phyloP scores from a whole-genome alignment of 2,329 filamentous ascomycete genomes.

The Ophiocordyceps robertsii region DNA sequence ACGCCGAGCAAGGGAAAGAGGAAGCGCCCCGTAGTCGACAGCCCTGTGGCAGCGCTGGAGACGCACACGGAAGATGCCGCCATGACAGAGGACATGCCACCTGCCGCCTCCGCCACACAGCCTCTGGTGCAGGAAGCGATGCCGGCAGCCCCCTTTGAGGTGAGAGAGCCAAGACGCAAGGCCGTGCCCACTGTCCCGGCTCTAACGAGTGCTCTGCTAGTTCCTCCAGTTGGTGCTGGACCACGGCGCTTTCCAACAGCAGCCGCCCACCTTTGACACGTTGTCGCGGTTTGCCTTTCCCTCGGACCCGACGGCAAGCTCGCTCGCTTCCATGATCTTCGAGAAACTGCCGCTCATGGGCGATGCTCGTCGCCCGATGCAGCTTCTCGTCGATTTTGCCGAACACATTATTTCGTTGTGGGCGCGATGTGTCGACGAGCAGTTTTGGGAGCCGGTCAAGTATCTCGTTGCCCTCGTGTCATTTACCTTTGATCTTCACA shows the following conservation, averaged over 20 bases:
- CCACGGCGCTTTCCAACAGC: slow-evolving; percentile 39
- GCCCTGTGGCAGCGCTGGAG: slow-evolving; percentile 50
- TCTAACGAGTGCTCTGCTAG: slow-evolving; percentile 15
- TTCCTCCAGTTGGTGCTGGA: slow-evolving; percentile 52
- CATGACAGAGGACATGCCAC: slow-evolving; percentile 16
- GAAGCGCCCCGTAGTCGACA: slow-evolving; percentile 52
- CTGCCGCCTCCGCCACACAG: slow-evolving; percentile 6
- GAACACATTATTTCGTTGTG: slow-evolving; percentile 53
- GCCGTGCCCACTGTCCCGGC: not conserved
- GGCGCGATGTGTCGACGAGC: slow-evolving; percentile 52
- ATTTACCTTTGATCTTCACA: slow-evolving; percentile 50
- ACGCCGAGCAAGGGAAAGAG: slow-evolving; percentile 58
- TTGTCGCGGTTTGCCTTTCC: slow-evolving; percentile 52
- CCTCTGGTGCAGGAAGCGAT: slow-evolving; percentile 9
- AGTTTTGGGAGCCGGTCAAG: slow-evolving; percentile 47
- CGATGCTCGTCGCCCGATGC: slow-evolving; percentile 31
- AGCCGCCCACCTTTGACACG: slow-evolving; percentile 53
- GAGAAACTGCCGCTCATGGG: slow-evolving; percentile 50
- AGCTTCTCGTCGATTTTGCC: slow-evolving; percentile 50
- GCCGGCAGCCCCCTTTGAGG: slow-evolving; percentile 27
- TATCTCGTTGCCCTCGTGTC: slow-evolving; percentile 51
- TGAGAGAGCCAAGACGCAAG: slow-evolving; percentile 13
- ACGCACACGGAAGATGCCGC: slow-evolving; percentile 29
- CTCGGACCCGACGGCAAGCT: slow-evolving; percentile 40
- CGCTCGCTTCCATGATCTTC: slow-evolving; percentile 54